Evolutionary conservation across 345 rosid species (phyloP), one percentile per base, ranked within the genome.

Genomic region (Dipteronia dyeriana): DNA sequence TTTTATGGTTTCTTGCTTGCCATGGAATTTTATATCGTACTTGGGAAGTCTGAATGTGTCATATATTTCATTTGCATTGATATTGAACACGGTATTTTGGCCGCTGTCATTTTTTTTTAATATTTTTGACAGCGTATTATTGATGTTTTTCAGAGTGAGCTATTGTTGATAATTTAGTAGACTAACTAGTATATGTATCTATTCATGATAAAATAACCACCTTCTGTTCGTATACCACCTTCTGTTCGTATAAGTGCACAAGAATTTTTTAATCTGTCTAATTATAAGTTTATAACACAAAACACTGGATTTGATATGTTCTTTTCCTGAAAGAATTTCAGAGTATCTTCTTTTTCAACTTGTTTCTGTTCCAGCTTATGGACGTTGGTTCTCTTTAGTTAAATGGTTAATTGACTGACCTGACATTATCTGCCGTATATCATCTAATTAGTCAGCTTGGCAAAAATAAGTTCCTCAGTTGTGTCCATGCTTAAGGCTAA

Each of bases 1-100:
- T 68, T 5, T 70, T 41, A 38, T 41, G 43, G 25, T 77, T 79
- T 70, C 20, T 26, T 57, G 31, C 34, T 8, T 53, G 53, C 67
- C 17, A 1, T 74, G 59, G 29, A 51, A 61, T 73, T 23, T 60
- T 45, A 23, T 16, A 9, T 47, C 16, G 14, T 61, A 73, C 49
- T 49, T 45, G 68, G 20, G 20, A 47, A 71, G 19, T 62, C 43
- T 23, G 14, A 60, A n/a, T 77, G 53, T 31, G 0, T 8, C 2
- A 31, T 5, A 31, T 5, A 17, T 19, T 2, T 45, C 13, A 14
- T 39, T 38, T 38, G 70, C 11, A 38, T 41, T 38, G 70, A 2
- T n/a, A 19, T 4, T 67, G 70, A 39, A 31, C 34, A 31, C 5
- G 34, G 34, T 67, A 3, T 67, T 38, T 67, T 20, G 20, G 53